Base-by-base conservation (phyloP, 257 asterid species). In the Solanum okadae region DNA sequence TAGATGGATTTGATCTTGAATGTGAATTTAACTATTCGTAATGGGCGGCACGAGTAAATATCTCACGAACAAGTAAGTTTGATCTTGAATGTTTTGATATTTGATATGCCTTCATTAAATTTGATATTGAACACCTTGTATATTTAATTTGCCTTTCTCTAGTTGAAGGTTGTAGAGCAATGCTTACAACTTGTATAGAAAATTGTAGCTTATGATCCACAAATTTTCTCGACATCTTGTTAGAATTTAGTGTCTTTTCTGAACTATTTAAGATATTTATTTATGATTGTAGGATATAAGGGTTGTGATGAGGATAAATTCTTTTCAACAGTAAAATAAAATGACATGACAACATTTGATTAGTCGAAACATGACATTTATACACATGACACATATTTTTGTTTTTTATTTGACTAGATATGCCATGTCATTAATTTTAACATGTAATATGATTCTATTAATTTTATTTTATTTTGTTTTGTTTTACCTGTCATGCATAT, bases 1-100 rank as follows among this genome's bases (percentile, higher is more conserved):
- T 70, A 33, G 3, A 8, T 1, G 12, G 2, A 1, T 56, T 56
- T 56, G 12, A 70, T 14, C 5, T 29, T 14, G 0, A 31, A 29
- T 70, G 37, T 70, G 6, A 70, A 6, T 70, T n/a, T 65, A n/a
- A 65, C 4, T 70, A 70, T 29, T 70, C 6, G 0, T 27, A 68
- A 6, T 14, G 5, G 4, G 1, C 1, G 22, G 0, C 11, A 29
- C 0, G 34, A 25, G 2, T 27, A 68, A 70, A 15, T 31, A 70
- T 15, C 7, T 70, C 40, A 70, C 0, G 6, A 70, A 31, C 6
- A 70, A 70, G 6, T 31, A 70, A 70, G 3, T 70, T 70, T 31
- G n/a, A 31, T 70, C 40, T 70, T 0, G 6, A 29, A 70, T 4
- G 0, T 2, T 8, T 70, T 70, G n/a, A 0, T 70, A 70, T 31